Evolutionary conservation across 139 green algal species (phyloP).

Genomic region (Ettlia oleoabundans): DNA sequence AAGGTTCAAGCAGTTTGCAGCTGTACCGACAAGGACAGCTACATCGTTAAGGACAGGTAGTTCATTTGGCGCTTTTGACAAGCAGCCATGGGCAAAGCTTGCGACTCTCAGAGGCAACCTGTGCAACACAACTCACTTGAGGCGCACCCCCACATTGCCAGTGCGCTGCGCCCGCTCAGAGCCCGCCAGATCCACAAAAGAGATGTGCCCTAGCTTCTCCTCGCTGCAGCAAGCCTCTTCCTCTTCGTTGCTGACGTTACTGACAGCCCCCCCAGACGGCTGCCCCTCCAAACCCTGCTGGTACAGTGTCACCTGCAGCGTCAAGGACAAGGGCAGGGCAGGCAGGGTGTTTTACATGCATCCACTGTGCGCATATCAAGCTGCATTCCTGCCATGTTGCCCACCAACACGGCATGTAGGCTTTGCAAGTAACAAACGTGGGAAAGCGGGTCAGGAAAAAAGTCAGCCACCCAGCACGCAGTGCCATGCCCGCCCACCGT

Average conservation of each 20-base stretch:
- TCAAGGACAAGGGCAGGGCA: neutral
- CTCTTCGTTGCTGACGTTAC: neutral
- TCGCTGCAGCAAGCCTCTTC: constrained; percentile 11
- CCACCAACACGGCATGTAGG: too few relatives aligned
- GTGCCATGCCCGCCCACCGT: constrained; percentile 43
- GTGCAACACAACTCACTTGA: constrained; percentile 72
- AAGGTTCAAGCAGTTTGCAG: neutral
- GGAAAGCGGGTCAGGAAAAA: too few relatives aligned
- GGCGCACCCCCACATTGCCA: constrained; percentile 66
- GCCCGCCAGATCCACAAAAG: constrained; percentile 84
- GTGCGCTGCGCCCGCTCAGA: constrained; percentile 74
- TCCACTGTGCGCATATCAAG: neutral
- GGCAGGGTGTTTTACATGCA: neutral
- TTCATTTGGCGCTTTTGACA: too few relatives aligned
- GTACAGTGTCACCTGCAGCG: constrained; percentile 39
- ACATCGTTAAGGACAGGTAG: too few relatives aligned
- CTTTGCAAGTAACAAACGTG: too few relatives aligned
- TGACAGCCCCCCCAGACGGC: neutral
- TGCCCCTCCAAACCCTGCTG: constrained; percentile 12
- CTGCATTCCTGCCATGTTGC: too few relatives aligned
- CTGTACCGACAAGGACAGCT: too few relatives aligned
- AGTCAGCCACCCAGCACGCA: neutral
- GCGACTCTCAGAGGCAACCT: too few relatives aligned
- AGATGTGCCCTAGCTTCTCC: constrained; percentile 50
- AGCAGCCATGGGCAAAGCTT: too few relatives aligned